Conservation (phyloP, 176 grass and related monocot genomes). For the Echinochloa phyllopogon region DNA sequence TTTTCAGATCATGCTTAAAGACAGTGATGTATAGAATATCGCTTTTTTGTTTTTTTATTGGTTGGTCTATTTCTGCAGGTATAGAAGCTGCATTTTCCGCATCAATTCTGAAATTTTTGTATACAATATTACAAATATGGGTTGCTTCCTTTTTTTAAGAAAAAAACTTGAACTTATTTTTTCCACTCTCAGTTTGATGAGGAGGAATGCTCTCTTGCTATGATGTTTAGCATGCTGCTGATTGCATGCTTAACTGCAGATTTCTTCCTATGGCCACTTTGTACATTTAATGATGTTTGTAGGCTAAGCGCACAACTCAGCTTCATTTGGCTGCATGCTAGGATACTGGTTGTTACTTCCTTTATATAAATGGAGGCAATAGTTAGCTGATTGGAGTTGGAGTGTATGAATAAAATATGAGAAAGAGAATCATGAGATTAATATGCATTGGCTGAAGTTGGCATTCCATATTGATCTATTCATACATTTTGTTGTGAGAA, state of each 20-base stretch:
- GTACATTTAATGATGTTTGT: not conserved
- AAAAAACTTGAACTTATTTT: not conserved
- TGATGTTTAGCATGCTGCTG: not conserved
- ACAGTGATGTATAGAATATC: not conserved
- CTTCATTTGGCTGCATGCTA: slow-evolving; percentile 11
- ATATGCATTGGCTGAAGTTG: not conserved
- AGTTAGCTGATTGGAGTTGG: slow-evolving; percentile 5
- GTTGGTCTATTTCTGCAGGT: not conserved
- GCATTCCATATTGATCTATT: not conserved
- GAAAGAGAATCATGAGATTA: not conserved
- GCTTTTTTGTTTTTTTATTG: not conserved
- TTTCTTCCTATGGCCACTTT: slow-evolving; percentile 3
- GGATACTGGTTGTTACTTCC: not conserved
- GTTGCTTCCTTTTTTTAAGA: not conserved
- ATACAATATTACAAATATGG: not conserved
- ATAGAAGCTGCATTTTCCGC: not conserved
- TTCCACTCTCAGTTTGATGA: not conserved
- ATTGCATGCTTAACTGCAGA: not conserved
- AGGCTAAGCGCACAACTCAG: not conserved
- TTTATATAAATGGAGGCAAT: not conserved
- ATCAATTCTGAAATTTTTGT: not conserved
- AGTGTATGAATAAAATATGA: not conserved
- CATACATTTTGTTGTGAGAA: not conserved
- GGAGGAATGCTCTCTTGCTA: not conserved
- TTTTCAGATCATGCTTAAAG: not conserved